Percentiles rank a stretch among this genome's conserved stretches.
phyloP scores from a whole-genome alignment of 129 eudicot species.

The Centaurea solstitialis region DNA sequence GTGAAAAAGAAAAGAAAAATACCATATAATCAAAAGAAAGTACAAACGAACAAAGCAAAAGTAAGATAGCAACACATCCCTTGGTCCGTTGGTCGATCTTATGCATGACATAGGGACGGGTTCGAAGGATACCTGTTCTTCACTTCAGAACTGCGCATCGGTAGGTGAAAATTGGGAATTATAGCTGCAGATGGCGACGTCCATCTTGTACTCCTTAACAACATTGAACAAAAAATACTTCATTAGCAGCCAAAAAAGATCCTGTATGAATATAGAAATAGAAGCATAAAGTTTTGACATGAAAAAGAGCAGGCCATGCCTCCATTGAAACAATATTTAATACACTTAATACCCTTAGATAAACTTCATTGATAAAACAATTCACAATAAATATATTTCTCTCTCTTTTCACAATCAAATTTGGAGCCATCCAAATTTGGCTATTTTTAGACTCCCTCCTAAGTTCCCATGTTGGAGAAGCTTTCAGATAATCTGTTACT shows the following conservation, averaged over 20 bases:
- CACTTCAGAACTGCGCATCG: constrained; percentile 75
- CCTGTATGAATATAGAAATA: not conserved
- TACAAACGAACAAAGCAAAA: too few relatives aligned
- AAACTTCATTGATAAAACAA: too few relatives aligned
- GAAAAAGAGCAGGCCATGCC: not conserved
- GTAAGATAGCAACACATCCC: too few relatives aligned
- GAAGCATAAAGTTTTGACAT: constrained; percentile 1
- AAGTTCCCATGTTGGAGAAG: not conserved
- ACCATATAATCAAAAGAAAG: too few relatives aligned
- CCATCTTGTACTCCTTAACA: constrained; percentile 47
- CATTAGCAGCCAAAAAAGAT: not conserved
- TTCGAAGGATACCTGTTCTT: constrained; percentile 55
- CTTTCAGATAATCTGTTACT: not conserved
- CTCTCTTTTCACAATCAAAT: not conserved
- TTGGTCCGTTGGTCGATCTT: too few relatives aligned
- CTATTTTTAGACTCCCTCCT: not conserved
- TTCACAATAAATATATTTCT: too few relatives aligned
- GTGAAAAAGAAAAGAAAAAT: too few relatives aligned
- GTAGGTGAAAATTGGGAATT: constrained; percentile 61
- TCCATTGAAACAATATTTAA: not conserved
- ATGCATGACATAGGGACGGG: not conserved
- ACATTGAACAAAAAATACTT: constrained; percentile 8
- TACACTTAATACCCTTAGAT: not conserved
- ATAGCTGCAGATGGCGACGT: constrained; percentile 59
- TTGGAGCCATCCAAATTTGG: not conserved